Evolutionary conservation across 139 green algal genomes (phyloP).

Genomic region (Haematococcus lacustris): DNA sequence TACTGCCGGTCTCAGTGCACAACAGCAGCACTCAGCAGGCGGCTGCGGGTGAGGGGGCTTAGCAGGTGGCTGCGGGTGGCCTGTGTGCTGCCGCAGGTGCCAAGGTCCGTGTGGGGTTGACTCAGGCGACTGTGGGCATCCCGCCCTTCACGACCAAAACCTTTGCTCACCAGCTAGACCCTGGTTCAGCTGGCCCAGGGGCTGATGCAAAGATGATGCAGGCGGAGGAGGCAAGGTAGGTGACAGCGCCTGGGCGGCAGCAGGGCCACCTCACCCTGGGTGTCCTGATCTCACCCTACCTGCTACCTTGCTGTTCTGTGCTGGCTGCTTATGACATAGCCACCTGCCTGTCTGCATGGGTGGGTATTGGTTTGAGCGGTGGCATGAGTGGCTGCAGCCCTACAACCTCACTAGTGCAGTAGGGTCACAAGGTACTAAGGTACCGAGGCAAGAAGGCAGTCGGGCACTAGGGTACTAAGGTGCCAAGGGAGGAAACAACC

Average conservation of each 20-base stretch:
- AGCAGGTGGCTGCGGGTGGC: no score
- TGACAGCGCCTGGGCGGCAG: neutral
- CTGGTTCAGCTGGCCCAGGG: neutral
- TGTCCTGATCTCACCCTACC: neutral
- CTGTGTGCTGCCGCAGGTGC: neutral
- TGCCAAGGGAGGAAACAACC: no score
- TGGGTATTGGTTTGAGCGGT: neutral
- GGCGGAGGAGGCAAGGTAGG: slow-evolving; percentile 11
- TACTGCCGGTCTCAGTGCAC: no score
- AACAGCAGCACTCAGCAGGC: neutral
- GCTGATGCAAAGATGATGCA: neutral
- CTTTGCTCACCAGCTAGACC: neutral
- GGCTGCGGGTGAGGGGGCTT: neutral
- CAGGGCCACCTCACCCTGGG: neutral
- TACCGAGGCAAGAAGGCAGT: no score
- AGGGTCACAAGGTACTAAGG: no score
- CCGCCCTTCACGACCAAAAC: slow-evolving; percentile 24
- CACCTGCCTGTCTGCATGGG: neutral
- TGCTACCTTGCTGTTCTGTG: no score
- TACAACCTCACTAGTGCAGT: no score
- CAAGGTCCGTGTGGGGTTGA: slow-evolving; percentile 19
- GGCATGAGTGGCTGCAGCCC: neutral
- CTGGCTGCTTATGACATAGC: neutral
- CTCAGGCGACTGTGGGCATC: slow-evolving; percentile 17
- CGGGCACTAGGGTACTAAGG: no score